Base-by-base conservation (phyloP, 768 basidiomycete species). In the Daedalea quercina region DNA sequence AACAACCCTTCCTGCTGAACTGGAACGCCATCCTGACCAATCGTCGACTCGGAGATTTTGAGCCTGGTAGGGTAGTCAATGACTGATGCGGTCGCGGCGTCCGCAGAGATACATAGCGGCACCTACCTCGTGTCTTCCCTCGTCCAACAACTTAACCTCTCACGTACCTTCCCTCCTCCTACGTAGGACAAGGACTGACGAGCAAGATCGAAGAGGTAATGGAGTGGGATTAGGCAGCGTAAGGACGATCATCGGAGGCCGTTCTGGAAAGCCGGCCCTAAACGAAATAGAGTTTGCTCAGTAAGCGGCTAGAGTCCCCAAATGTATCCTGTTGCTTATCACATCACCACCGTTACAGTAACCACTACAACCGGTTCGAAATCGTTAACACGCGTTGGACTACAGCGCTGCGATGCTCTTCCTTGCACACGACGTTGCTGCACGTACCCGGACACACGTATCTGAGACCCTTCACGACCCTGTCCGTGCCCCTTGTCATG, bases 1-100 rank as follows among this genome's bases (percentile, higher is more conserved):
- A 93, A 67, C 90, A 93, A 59, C 88, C 88, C 75, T 90, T 92
- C 77, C 83, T 85, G 55, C 85, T 81, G 76, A 84, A 84, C 69
- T 86, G 85, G 73, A 78, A 87, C 71, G 87, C 84, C 87, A 90
- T 90, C 67, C 69, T 77, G 67, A 69, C 70, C 71, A 64, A 69
- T 70, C 68, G 65, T 40, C 37, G 19, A 40, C 37, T 60, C 63
- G 46, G 58, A 62, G 57, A 58, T 55, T 57, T 62, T 65, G 56
- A 52, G 55, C 50, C 56, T 54, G 49, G 44, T n/a, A 35, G 53
- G 50, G 52, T 24, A 22, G 33, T 25, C 26, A 23, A 28, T 51
- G 37, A 44, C n/a, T 17, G 20, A n/a, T 22, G 22, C 23, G 26
- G 37, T 33, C 13, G 35, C 28, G 20, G 42, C 42, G 11, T 31